phyloP scores from a whole-genome alignment of 768 basidiomycete genomes.

The Kwoniella europaea region DNA sequence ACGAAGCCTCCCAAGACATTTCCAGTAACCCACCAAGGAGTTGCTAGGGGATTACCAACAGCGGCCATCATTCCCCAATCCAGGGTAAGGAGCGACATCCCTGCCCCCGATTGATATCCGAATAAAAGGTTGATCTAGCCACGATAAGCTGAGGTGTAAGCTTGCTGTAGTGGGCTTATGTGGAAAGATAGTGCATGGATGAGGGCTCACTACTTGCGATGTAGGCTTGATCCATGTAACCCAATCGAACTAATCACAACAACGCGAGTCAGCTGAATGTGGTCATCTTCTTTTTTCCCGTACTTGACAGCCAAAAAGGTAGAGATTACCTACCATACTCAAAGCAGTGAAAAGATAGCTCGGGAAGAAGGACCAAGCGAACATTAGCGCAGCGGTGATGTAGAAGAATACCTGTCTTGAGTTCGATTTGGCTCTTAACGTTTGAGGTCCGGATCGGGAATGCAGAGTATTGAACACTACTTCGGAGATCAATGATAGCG shows the following conservation, averaged over 20 bases:
- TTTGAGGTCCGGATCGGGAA: not conserved
- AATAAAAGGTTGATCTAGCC: constrained; percentile 23
- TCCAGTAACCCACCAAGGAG: constrained; percentile 45
- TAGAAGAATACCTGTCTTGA: constrained; percentile 34
- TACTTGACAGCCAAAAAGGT: not conserved
- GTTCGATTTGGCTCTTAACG: not conserved
- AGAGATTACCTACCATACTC: constrained; percentile 12
- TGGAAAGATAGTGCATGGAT: constrained; percentile 5
- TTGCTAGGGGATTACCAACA: constrained; percentile 39
- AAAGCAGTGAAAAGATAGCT: constrained; percentile 32
- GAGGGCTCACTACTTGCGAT: constrained; percentile 27
- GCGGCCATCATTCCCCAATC: constrained; percentile 41
- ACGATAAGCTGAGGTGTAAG: not conserved
- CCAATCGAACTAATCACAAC: constrained; percentile 32
- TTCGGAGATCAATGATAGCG: no score
- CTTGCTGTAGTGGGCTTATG: not conserved
- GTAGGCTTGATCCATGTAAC: constrained; percentile 42
- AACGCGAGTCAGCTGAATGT: not conserved
- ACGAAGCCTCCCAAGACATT: constrained; percentile 40
- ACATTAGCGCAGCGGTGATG: constrained; percentile 26
- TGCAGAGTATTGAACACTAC: constrained; percentile 32
- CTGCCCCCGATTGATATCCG: constrained; percentile 27
- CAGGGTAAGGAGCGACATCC: constrained; percentile 34
- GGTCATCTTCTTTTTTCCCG: not conserved
- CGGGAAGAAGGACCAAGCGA: constrained; percentile 40